Conservation (phyloP, 768 basidiomycete genomes). For the Clitopilus hobsonii region DNA sequence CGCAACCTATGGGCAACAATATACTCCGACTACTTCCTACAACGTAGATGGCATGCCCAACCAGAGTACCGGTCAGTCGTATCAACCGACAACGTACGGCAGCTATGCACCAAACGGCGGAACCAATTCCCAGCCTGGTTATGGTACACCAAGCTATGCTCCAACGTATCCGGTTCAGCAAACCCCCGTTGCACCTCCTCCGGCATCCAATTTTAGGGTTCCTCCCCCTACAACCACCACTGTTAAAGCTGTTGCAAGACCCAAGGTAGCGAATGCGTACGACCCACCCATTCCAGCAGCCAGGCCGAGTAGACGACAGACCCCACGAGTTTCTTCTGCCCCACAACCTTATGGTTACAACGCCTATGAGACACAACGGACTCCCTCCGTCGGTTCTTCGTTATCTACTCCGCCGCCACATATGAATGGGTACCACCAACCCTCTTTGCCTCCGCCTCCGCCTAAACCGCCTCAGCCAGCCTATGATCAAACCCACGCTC, state of each 20-base stretch:
- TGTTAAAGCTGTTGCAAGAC: slow-evolving; percentile 47
- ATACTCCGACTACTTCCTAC: background rate
- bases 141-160: background rate
- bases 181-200: slow-evolving; percentile 11
- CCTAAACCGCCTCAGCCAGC: slow-evolving; percentile 9
- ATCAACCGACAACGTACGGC: background rate
- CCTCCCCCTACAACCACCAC: slow-evolving; percentile 30
- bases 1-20: background rate
- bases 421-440: background rate
- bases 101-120: background rate
- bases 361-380: slow-evolving; percentile 17
- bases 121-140: background rate
- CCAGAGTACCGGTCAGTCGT: background rate
- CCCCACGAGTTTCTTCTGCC: slow-evolving; percentile 13
- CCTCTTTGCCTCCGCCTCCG: background rate
- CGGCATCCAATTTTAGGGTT: background rate
- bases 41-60: background rate
- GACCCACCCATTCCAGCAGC: slow-evolving; percentile 68
- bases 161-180: background rate
- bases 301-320: slow-evolving; percentile 29
- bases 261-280: slow-evolving; percentile 67
- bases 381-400: slow-evolving; percentile 8
- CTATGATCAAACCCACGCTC: slow-evolving; percentile 5
- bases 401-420: background rate
- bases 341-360: slow-evolving; percentile 17